Conservation (phyloP, 1,284 basidiomycete species). For the Tilletia setariae region DNA sequence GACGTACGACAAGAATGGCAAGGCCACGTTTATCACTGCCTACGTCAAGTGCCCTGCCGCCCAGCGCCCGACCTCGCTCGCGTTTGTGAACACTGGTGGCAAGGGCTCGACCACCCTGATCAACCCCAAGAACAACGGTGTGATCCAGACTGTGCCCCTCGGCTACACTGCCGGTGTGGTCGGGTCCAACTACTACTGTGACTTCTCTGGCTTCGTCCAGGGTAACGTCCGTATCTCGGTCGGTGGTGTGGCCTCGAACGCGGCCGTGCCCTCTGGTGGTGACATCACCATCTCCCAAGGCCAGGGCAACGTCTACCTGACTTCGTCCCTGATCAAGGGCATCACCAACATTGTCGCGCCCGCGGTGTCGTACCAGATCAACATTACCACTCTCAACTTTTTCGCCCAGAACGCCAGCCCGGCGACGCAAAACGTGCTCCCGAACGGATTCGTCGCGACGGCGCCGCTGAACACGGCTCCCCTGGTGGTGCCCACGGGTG, state of each 20-base stretch:
- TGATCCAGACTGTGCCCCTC: background rate
- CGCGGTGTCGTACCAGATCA: background rate
- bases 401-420: no score
- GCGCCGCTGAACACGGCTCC: no score
- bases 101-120: background rate
- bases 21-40: slow-evolving; percentile 13
- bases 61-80: slow-evolving; percentile 1
- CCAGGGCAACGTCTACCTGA: slow-evolving; percentile 13
- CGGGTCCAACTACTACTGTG: slow-evolving; percentile 3
- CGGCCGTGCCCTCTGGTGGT: background rate
- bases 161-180: slow-evolving; percentile 8
- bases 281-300: background rate
- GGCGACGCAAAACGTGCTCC: no score
- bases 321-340: background rate
- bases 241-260: slow-evolving; percentile 11
- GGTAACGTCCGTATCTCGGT: slow-evolving; percentile 5
- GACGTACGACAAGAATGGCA: background rate
- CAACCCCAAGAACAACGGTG: background rate
- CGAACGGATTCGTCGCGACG: no score
- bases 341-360: background rate
- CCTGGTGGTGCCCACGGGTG: no score
- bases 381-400: no score
- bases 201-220: background rate
- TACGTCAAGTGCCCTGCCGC: background rate
- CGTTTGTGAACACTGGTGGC: background rate